phyloP scores from a whole-genome alignment of 176 grass and related monocot species.

The Poa pratensis region DNA sequence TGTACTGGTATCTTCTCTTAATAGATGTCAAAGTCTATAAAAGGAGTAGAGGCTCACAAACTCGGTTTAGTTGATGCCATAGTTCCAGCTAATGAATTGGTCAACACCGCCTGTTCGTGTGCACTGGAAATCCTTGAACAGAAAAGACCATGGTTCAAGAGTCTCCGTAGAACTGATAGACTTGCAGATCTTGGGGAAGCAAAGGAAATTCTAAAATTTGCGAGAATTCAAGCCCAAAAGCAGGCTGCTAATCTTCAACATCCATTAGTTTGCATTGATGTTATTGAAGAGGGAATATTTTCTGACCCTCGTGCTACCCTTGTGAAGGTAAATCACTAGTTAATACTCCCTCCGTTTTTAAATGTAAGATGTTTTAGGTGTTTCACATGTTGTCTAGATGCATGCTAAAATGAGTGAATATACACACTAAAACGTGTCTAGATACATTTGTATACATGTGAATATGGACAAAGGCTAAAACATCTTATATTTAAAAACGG shows the following conservation, averaged over 20 bases:
- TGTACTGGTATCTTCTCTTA: constrained; percentile 28
- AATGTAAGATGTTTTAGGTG: too few species aligned
- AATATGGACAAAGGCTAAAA: too few species aligned
- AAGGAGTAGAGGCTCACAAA: constrained; percentile 68
- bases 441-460: too few species aligned
- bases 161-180: constrained; percentile 73
- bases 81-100: constrained; percentile 64
- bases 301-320: constrained; percentile 70
- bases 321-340: constrained; percentile 63
- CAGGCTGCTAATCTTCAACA: constrained; percentile 59
- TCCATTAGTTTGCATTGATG: constrained; percentile 76
- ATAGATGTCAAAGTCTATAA: constrained; percentile 82
- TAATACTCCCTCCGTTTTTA: neutral
- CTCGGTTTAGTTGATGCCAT: constrained; percentile 72
- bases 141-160: constrained; percentile 80
- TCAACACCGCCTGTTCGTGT: constrained; percentile 61
- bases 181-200: constrained; percentile 58
- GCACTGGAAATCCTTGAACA: constrained; percentile 72
- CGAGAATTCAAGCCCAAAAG: constrained; percentile 66
- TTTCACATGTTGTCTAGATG: too few species aligned
- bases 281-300: constrained; percentile 86
- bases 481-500: too few species aligned
- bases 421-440: too few species aligned
- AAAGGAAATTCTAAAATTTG: constrained; percentile 63
- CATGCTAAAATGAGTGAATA: too few species aligned